Base-by-base conservation (phyloP, 2,329 filamentous ascomycete genomes). In the Aaosphaeria arxii region DNA sequence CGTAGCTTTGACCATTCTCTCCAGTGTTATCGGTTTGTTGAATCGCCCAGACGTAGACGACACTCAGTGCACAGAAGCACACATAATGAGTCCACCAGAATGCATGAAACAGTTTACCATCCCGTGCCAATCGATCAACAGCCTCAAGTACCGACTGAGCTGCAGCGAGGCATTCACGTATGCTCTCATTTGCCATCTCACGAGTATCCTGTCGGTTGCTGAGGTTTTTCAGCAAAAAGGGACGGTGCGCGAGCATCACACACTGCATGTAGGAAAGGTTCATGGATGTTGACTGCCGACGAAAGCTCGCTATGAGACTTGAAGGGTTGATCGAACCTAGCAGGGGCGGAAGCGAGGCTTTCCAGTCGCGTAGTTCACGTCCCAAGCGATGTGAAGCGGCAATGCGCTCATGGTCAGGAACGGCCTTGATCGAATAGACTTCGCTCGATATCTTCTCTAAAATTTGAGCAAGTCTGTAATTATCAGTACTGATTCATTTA, bases 41-140 rank as follows among this genome's bases (percentile, higher is more conserved):
- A 24, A 78, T 77, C 5, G 74, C 66, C 69, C 73, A 77, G 0
- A 79, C 72, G 30, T 78, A 78, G 0, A 75, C 66, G 0, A 77
- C 71, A 0, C 71, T 71, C 4, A 79, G 52, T 1, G 77, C 75
- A 48, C 76, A 79, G 33, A 79, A 78, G 1, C 71, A 72, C 0
- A 77, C 72, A 42, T 77, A 77, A 17, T 75, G 74, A 7, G 73
- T 77, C 69, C 74, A 78, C 75, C 75, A 77, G 28, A 76, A 69
- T 0, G 74, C 72, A 40, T 75, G 70, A 30, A 72, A 76, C 5
- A 70, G 52, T 13, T 56, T 61, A 29, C 65, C 67, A 30, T 72
- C 70, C 3, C 57, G 46, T 5, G 67, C 69, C 57, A 75, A 68
- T 5, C 61, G 59, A 45, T 76, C 70, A 1, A 74, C 73, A 0